Evolutionary conservation across 225 moss, liverwort and hornwort genomes (phyloP).

Genomic region (Bryum argenteum): DNA sequence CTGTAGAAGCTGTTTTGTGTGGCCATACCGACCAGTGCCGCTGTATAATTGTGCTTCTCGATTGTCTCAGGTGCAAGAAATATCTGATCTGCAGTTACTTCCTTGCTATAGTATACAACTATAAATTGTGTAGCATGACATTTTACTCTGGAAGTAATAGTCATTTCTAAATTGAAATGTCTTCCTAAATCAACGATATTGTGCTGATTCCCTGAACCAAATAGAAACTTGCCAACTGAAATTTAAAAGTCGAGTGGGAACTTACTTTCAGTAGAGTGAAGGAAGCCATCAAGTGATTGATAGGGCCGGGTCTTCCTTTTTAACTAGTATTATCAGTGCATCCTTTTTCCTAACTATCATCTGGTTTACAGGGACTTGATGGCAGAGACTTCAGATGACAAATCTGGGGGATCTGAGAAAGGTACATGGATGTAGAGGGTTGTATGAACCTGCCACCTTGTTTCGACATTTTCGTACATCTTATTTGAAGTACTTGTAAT

Average conservation of each 20-base stretch:
- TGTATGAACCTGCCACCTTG: constrained; percentile 22
- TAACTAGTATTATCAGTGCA: constrained; percentile 1
- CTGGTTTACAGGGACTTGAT: constrained; percentile 45
- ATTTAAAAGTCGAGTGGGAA: not conserved
- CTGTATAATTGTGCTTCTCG: constrained; percentile 73
- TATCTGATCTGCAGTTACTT: constrained; percentile 1
- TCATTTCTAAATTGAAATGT: too few relatives aligned
- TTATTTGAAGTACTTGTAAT: not conserved
- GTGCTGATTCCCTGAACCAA: too few relatives aligned
- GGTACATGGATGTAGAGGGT: constrained; percentile 29
- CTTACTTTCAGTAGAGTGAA: constrained; percentile 6
- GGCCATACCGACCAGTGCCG: constrained; percentile 57
- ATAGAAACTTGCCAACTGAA: too few relatives aligned
- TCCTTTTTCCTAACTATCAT: constrained; percentile 22
- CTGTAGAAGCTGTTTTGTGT: constrained; percentile 74
- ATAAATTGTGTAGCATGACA: constrained; percentile 18
- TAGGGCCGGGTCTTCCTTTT: constrained; percentile 4
- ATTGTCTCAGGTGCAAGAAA: constrained; percentile 67
- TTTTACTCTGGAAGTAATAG: constrained; percentile 10
- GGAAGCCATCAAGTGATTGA: not conserved
- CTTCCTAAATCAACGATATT: too few relatives aligned
- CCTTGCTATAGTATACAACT: constrained; percentile 3
- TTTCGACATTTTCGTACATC: constrained; percentile 1
- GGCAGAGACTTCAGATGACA: constrained; percentile 41
- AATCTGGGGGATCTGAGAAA: constrained; percentile 38